These are phyloP conservation scores for Saccharomyces mikatae DNA, from an alignment of 805 yeast species.

Conservation along the genomic window DNA sequence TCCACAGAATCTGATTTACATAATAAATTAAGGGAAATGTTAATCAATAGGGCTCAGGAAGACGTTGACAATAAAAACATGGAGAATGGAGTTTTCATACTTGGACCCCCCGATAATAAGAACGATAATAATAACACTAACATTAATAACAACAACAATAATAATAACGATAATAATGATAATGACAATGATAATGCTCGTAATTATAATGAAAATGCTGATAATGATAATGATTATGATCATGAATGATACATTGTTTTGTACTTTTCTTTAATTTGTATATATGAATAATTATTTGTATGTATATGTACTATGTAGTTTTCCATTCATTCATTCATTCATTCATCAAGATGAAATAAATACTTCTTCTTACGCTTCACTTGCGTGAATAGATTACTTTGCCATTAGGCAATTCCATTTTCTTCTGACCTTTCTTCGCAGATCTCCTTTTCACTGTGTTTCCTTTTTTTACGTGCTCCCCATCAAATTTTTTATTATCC, in stretches of 20 bases:
- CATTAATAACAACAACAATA: background rate
- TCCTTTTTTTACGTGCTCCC: constrained; percentile 37
- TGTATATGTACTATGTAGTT: background rate
- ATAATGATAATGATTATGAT: background rate
- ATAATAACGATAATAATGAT: background rate
- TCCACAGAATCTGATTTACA: constrained; percentile 27
- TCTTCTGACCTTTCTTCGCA: constrained; percentile 37
- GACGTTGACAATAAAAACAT: constrained; percentile 24
- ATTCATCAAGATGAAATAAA: background rate
- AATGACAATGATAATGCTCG: background rate
- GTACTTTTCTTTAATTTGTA: background rate
- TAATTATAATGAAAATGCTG: background rate
- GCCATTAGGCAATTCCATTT: constrained; percentile 51
- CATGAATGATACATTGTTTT: background rate
- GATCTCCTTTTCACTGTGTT: constrained; percentile 26
- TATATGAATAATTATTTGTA: constrained; percentile 1
- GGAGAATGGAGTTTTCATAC: constrained; percentile 28
- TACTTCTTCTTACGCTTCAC: constrained; percentile 1
- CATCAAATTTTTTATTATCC: constrained; percentile 27
- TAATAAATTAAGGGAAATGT: constrained; percentile 22
- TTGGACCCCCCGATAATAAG: constrained; percentile 20
- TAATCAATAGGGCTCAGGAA: constrained; percentile 20
- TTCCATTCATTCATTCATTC: background rate
- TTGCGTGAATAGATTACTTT: constrained; percentile 43
- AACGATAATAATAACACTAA: background rate